phyloP scores from a whole-genome alignment of 768 basidiomycete species.

The Amanita pallidorosea region DNA sequence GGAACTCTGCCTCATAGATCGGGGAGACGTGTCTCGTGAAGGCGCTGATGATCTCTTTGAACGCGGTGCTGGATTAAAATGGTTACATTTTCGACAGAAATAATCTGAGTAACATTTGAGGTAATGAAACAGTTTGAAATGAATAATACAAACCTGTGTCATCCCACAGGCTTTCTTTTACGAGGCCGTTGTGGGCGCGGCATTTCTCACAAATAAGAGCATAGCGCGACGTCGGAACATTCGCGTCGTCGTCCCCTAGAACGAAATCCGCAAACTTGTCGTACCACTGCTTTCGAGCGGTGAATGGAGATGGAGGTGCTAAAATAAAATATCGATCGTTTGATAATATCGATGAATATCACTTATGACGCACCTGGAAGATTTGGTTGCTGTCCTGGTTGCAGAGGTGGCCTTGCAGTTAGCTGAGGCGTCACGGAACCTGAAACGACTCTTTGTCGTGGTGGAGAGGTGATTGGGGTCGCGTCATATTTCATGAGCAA shows the following conservation, averaged over 20 bases:
- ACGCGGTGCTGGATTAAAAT: slow-evolving; percentile 56
- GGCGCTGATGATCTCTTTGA: slow-evolving; percentile 19
- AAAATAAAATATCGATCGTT: slow-evolving; percentile 10
- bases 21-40: slow-evolving; percentile 5
- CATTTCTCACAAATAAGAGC: slow-evolving; percentile 86
- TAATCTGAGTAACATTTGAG: slow-evolving; percentile 45
- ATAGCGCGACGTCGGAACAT: slow-evolving; percentile 45
- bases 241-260: slow-evolving; percentile 65
- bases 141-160: slow-evolving; percentile 56
- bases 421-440: slow-evolving; percentile 21
- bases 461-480: slow-evolving; percentile 26
- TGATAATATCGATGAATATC: background rate
- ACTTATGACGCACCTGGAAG: slow-evolving; percentile 15
- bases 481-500: slow-evolving; percentile 89
- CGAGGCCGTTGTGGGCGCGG: slow-evolving; percentile 82
- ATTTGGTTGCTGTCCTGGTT: slow-evolving; percentile 17
- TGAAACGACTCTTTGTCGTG: slow-evolving; percentile 29
- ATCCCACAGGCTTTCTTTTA: slow-evolving; percentile 73
- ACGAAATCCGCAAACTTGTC: slow-evolving; percentile 84
- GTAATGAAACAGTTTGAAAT: background rate
- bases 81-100: slow-evolving; percentile 74
- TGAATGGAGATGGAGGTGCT: slow-evolving; percentile 23
- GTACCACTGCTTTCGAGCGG: slow-evolving; percentile 66
- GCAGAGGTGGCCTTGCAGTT: slow-evolving; percentile 11
- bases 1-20: background rate